Evolutionary conservation across 2,329 filamentous ascomycete genomes (phyloP), one percentile per base, ranked within the genome.

Genomic region (Aspergillus unguis): DNA sequence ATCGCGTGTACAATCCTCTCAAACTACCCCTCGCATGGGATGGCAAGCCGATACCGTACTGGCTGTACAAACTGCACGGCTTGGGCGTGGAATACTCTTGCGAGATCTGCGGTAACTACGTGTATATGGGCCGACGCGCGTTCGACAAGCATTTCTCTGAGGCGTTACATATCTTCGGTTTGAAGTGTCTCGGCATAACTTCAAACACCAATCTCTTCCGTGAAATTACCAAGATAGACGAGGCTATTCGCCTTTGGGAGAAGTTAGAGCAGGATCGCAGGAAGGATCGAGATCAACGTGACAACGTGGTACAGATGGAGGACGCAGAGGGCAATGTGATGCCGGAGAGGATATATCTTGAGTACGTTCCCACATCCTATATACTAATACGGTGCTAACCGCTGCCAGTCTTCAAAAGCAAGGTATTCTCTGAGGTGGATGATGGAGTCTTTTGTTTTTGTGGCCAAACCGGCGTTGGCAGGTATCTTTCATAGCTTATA

Each of bases 61-160:
- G 94, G 94, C 81, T 99, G 11, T 99, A 97, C 79, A 94, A 96
- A 62, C 80, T 99, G 11, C 94, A 99, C 67, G 94, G 94, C 1
- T 77, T 99, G 27, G 94, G 94, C 6, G 91, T 96, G 9, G 94
- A 99, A 64, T 96, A 96, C 62, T 81, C 88, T 0, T 99, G 94
- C 77, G 92, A 99, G 70, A 90, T 99, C 52, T 99, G 94, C 67
- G 94, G 94, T 51, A 97, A 97, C 72, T 96, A 91, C 66, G 91
- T 96, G n/a, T 97, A 97, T 76, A 96, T 96, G 88, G 94, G 94
- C 11, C 83, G 94, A 26, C 84, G 94, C 45, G 92, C 92, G 1
- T 99, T 96, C 64, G 94, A 99, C 69, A 99, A 99, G 78, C 94
- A 99, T 71, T 99, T 99, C 75, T 95, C 92, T 61, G 94, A 99